A percentile compares a stretch with the other conserved stretches of the same genome.
Conservation (phyloP, 1,139 yeast genomes). For the Debaryomycetaceae sp. region DNA sequence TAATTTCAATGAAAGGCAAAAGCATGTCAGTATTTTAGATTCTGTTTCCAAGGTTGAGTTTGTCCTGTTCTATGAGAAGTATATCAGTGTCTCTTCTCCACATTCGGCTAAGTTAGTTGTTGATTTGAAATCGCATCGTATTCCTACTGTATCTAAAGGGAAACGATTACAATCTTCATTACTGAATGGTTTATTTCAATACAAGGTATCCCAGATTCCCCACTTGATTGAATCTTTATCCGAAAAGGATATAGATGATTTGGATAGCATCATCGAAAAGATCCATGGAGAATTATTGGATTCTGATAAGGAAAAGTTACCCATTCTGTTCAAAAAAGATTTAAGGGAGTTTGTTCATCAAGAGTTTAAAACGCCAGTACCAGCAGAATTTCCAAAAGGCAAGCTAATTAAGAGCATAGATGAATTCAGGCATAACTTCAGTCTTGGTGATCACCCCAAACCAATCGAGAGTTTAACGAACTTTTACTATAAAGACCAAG, state of each 20-base stretch:
- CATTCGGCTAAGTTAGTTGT: constrained; percentile 54
- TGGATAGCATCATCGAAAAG: constrained; percentile 4
- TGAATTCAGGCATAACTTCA: constrained; percentile 23
- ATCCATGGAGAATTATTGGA: background rate
- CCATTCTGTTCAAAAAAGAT: constrained; percentile 1
- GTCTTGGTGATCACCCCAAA: constrained; percentile 27
- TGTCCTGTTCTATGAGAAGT: constrained; percentile 48
- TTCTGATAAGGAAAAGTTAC: background rate
- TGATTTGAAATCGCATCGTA: constrained; percentile 63
- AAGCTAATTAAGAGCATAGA: constrained; percentile 15
- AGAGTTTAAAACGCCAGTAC: constrained; percentile 20
- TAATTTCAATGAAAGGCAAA: constrained; percentile 60
- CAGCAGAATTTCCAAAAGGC: constrained; percentile 28
- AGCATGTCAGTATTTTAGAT: constrained; percentile 56
- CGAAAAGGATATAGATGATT: constrained; percentile 16
- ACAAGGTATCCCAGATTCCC: constrained; percentile 22
- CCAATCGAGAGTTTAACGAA: constrained; percentile 31
- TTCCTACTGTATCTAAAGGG: constrained; percentile 21
- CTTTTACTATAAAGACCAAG: constrained; percentile 29
- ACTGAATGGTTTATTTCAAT: constrained; percentile 23
- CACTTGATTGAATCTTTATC: constrained; percentile 26
- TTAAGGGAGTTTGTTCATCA: constrained; percentile 6
- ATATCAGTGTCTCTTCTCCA: constrained; percentile 34
- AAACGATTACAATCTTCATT: constrained; percentile 27
- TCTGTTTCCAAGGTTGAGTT: constrained; percentile 56